Evolutionary conservation across 2,329 filamentous ascomycete genomes (phyloP).

Genomic region (Incumbomyces lentus): DNA sequence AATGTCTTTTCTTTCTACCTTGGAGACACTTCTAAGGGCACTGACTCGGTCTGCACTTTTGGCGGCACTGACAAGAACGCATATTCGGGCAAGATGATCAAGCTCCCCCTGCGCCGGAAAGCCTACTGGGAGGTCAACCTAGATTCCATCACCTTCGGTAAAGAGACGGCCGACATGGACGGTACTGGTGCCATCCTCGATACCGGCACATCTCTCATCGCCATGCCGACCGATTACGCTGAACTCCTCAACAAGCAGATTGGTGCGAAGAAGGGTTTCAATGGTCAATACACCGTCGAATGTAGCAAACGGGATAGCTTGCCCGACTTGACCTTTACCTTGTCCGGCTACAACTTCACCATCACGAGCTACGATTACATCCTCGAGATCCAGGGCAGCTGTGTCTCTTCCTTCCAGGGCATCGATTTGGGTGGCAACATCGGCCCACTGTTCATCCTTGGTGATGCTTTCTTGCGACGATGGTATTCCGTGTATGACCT

Average conservation of each 20-base stretch:
- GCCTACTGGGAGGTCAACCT: conserved; percentile 99
- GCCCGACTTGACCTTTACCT: conserved; percentile 82
- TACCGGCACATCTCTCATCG: conserved; percentile 95
- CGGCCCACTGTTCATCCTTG: conserved; percentile 87
- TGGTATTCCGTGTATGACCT: conserved; percentile 97
- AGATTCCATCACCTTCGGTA: conserved; percentile 79
- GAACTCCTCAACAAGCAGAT: conserved; percentile 97
- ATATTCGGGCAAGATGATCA: conserved; percentile 76
- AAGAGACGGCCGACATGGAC: conserved; percentile 77
- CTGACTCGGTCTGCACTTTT: conserved; percentile 78
- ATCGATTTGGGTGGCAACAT: conserved; percentile 82
- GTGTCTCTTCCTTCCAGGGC: conserved; percentile 95
- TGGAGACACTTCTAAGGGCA: conserved; percentile 58
- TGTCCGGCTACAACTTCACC: conserved; percentile 85
- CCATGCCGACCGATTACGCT: conserved; percentile 78
- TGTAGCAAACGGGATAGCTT: conserved; percentile 73
- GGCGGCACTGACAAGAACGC: conserved; percentile 77
- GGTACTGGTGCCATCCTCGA: conserved; percentile 94
- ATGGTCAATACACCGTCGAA: conserved; percentile 91
- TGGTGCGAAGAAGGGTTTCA: conserved; percentile 94
- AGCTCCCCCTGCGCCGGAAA: conserved; percentile 92
- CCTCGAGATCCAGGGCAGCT: conserved; percentile 86
- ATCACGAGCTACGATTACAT: conserved; percentile 88
- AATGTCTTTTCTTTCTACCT: conserved; percentile 96
- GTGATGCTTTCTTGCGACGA: conserved; percentile 71